phyloP scores from a whole-genome alignment of 2,329 filamentous ascomycete genomes.

The Paramyrothecium sp. region DNA sequence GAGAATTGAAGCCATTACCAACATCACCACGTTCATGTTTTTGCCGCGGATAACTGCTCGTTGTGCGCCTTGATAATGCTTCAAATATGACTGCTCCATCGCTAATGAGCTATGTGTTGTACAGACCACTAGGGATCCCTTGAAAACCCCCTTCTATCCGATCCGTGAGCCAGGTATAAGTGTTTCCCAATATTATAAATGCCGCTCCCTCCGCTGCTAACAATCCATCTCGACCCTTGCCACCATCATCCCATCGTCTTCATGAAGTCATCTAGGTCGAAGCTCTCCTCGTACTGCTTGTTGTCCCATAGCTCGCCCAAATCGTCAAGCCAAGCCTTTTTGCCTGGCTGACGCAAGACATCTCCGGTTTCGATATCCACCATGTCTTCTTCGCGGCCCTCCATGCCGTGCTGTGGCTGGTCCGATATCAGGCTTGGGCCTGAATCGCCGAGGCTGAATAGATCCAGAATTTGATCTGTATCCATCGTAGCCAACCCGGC shows the following conservation, averaged over 20 bases:
- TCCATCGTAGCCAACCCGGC: conserved; percentile 94
- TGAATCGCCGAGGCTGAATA: conserved; percentile 87
- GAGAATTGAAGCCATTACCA: no score
- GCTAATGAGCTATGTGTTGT: conserved; percentile 22
- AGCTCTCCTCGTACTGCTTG: conserved; percentile 96
- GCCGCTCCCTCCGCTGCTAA: no score
- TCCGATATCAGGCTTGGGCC: conserved; percentile 65
- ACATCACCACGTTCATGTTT: no score
- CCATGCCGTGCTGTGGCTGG: conserved; percentile 55
- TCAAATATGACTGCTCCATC: conserved; percentile 23
- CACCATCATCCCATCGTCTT: conserved; percentile 67
- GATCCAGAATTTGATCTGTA: conserved; percentile 94
- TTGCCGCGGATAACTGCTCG: not conserved
- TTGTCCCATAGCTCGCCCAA: conserved; percentile 97
- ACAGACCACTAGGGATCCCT: conserved; percentile 16
- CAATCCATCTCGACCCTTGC: not conserved
- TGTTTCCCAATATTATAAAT: no score
- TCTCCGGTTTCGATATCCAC: conserved; percentile 91
- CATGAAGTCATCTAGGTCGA: conserved; percentile 92
- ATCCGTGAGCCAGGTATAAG: not conserved
- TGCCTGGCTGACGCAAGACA: conserved; percentile 89
- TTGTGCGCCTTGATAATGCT: not conserved
- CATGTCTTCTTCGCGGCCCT: conserved; percentile 77
- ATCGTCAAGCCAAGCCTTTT: conserved; percentile 94
- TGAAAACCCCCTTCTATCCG: conserved; percentile 15